Base-by-base conservation (phyloP, 257 asterid genomes). In the Plantago ovata region DNA sequence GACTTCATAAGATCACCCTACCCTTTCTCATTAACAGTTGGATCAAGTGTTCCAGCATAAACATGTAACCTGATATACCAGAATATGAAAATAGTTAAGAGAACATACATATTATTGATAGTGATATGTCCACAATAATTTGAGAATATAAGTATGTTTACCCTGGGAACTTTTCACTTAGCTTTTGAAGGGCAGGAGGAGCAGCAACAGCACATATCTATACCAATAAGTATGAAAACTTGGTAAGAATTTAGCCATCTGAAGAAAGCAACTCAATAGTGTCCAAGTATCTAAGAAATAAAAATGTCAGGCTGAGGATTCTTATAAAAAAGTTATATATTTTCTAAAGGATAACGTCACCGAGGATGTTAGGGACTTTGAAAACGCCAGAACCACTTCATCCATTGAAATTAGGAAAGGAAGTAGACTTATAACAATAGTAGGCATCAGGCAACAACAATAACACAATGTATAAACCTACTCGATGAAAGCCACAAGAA, bases 161-260 rank as follows among this genome's bases (percentile, higher is more conserved):
- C 98, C 98, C 96, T 4, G 96, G 96, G 67, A 82, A 90, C 23
- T 81, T 87, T 69, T 84, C 94, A 53, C 95, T 68, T 28, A 90
- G 79, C 72, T 82, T 83, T 69, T 77, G 75, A 67, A 90, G 91
- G 10, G 98, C 98, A 11, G 96, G 96, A 68, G 96, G 95, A 68
- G 98, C 87, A 66, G 94, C 95, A 74, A 90, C 86, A 66, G 96
- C 96, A 60, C 75, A 75, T 52, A 90, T 78, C 98, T 90, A 76
- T 56, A 68, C 53, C 40, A 58, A 69, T 47, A 52, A 72, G 68
- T 47, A 60, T 13, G 50, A 15, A 33, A 6, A 18, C n/a, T 41
- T 55, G 40, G 63, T 60, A 50, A 56, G 22, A 32, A 39, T 39
- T 60, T 51, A 24, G 24, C 47, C 13, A 24, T 46, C 42, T 24